Evolutionary conservation across 1,284 basidiomycete genomes (phyloP), one percentile per base, ranked within the genome.

Genomic region (Puccinia coronata): DNA sequence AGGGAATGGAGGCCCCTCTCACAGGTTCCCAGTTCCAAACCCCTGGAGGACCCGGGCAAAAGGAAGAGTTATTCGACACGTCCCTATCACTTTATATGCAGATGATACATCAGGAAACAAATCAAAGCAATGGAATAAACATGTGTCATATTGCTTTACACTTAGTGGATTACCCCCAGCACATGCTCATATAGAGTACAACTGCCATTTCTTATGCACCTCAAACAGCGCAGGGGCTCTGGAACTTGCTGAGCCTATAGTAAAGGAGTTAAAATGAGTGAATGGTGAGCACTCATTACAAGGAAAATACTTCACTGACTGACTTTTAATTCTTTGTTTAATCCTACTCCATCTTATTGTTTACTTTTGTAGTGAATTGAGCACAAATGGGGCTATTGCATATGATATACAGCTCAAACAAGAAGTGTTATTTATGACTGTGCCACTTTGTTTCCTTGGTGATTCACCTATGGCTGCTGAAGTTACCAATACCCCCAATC

Each of bases 41-140:
- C 55, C 55, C 8, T 57, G 55, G 55, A 23, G 55, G 23, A 31
- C 28, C 8, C 6, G 20, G 9, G 55, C 55, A 23, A 23, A 23
- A n/a, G 20, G 23, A 8, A 57, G 20, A 23, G 18, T 70, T 5
- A 11, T 70, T 3, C 36, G 39, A 4, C 67, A 70, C 23, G 14
- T 87, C 25, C 86, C 87, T 0, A 80, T 88, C 0, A 88, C 87
- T 87, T 31, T 87, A 0, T 89, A 88, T 81, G 88, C 88, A 72
- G 87, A 88, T 67, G 87, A 89, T 80, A 88, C 87, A n/a, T n/a
- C n/a, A n/a, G n/a, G n/a, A n/a, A n/a, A n/a, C n/a, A n/a, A n/a
- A n/a, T n/a, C n/a, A n/a, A n/a, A n/a, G n/a, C n/a, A n/a, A n/a
- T n/a, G n/a, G n/a, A n/a, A n/a, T n/a, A n/a, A n/a, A n/a, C n/a